Evolutionary conservation across 768 basidiomycete species (phyloP).

Genomic region (Lactifluus hygrophoroides): DNA sequence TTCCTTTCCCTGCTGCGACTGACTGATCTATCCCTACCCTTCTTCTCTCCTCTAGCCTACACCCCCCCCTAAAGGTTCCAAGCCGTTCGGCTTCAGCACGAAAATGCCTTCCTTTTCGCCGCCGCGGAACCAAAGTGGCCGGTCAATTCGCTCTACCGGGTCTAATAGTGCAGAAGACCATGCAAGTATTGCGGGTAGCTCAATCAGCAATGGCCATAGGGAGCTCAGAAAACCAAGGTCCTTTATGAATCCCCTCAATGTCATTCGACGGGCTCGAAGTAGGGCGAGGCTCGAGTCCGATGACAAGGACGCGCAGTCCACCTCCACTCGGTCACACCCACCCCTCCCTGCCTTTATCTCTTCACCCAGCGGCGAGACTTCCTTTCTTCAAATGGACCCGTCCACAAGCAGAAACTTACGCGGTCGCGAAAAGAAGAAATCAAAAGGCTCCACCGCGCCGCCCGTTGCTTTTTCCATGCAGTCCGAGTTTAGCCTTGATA

Average conservation of each 20-base stretch:
- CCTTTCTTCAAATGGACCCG: slow-evolving; percentile 24
- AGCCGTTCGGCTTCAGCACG: slow-evolving; percentile 31
- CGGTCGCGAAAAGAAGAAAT: slow-evolving; percentile 29
- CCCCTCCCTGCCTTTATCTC: slow-evolving; percentile 20
- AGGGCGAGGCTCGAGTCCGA: slow-evolving; percentile 34
- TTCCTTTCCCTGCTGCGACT: not conserved
- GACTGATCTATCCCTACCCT: not conserved
- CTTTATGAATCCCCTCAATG: slow-evolving; percentile 34
- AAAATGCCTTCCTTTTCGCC: slow-evolving; percentile 37
- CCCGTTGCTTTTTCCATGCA: slow-evolving; percentile 29
- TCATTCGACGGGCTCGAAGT: slow-evolving; percentile 35
- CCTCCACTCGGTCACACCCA: slow-evolving; percentile 12
- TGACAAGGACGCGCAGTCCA: slow-evolving; percentile 29
- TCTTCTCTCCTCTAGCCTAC: slow-evolving; percentile 30
- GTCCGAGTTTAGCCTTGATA: slow-evolving; percentile 46
- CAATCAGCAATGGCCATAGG: slow-evolving; percentile 25
- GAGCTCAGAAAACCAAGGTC: slow-evolving; percentile 43
- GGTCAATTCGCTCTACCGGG: slow-evolving; percentile 25
- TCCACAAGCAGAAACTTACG: slow-evolving; percentile 14
- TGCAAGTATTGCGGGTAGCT: slow-evolving; percentile 27
- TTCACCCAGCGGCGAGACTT: slow-evolving; percentile 7
- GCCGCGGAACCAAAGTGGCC: slow-evolving; percentile 19
- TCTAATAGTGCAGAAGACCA: slow-evolving; percentile 25
- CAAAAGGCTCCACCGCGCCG: slow-evolving; percentile 22
- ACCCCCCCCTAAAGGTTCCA: slow-evolving; percentile 34